phyloP scores from a whole-genome alignment of 495 filamentous ascomycete genomes.

The Neurospora sp. region DNA sequence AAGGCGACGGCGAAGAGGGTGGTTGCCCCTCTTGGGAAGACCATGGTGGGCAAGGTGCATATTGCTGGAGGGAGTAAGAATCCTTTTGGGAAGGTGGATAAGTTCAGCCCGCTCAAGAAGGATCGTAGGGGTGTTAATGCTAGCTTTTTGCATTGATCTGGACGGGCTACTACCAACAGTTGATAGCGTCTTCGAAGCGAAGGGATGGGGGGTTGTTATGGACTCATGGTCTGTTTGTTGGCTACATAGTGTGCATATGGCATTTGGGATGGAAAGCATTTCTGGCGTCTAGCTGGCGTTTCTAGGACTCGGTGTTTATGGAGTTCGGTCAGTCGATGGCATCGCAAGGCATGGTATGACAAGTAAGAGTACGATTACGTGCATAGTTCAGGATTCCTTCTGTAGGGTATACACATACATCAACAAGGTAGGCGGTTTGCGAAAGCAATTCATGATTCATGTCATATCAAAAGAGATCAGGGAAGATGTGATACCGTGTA shows the following conservation, averaged over 20 bases:
- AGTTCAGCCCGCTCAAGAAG: conserved; percentile 76
- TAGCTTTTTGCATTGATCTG: conserved; percentile 39
- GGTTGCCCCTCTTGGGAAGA: conserved; percentile 9
- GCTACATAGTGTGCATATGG: conserved; percentile 1
- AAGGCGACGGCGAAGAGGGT: conserved; percentile 20
- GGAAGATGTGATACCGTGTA: too few species aligned
- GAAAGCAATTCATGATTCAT: neutral
- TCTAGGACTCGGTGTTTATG: neutral
- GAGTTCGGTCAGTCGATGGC: neutral
- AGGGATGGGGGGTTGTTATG: neutral
- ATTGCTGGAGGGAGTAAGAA: conserved; percentile 24
- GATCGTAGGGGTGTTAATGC: conserved; percentile 52
- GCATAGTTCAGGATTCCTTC: neutral
- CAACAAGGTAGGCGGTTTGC: neutral
- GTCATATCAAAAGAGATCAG: neutral
- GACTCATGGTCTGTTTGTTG: neutral
- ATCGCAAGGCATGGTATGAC: neutral
- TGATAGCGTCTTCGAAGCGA: neutral
- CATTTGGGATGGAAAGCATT: conserved; percentile 3
- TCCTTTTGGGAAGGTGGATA: conserved; percentile 29
- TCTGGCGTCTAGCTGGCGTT: neutral
- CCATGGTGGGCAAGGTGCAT: conserved; percentile 9
- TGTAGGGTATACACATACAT: neutral
- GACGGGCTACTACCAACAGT: neutral
- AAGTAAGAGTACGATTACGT: neutral